Conservation (phyloP, 768 basidiomycete genomes). For the Aureoboletus auriporus region DNA sequence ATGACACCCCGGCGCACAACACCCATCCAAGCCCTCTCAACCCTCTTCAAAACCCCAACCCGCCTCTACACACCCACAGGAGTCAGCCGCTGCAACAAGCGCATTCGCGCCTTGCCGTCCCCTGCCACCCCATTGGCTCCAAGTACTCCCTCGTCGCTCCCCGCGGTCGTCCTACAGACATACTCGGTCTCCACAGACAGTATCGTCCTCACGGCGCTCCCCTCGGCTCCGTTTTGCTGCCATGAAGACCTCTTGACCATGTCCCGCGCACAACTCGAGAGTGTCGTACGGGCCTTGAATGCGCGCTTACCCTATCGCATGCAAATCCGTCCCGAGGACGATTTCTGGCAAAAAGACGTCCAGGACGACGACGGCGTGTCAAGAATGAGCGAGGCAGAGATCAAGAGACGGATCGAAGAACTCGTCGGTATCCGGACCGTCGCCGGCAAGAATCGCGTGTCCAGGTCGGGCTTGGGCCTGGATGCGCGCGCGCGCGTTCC, state of each 20-base stretch:
- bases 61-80: conserved; percentile 18
- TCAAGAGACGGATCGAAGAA: conserved; percentile 55
- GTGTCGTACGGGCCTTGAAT: conserved; percentile 54
- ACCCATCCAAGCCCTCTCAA: conserved; percentile 13
- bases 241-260: conserved; percentile 70
- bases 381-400: conserved; percentile 36
- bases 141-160: conserved; percentile 5
- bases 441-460: conserved; percentile 29
- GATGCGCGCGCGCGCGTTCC: conserved; percentile 25
- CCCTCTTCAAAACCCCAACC: conserved; percentile 23
- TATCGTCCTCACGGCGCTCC: conserved; percentile 60
- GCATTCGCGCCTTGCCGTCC: conserved; percentile 11
- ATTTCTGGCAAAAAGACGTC: conserved; percentile 14
- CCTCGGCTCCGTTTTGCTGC: conserved; percentile 62
- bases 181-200: conserved; percentile 47
- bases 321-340: conserved; percentile 42
- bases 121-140: conserved; percentile 8
- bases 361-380: conserved; percentile 12
- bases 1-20: conserved; percentile 9
- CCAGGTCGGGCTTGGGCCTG: conserved; percentile 23
- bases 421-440: conserved; percentile 50
- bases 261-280: conserved; percentile 49
- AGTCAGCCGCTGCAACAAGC: conserved; percentile 18
- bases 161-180: conserved; percentile 57
- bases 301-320: conserved; percentile 48